phyloP scores from a whole-genome alignment of 495 filamentous ascomycete genomes.

The Diplogelasinospora grovesii region DNA sequence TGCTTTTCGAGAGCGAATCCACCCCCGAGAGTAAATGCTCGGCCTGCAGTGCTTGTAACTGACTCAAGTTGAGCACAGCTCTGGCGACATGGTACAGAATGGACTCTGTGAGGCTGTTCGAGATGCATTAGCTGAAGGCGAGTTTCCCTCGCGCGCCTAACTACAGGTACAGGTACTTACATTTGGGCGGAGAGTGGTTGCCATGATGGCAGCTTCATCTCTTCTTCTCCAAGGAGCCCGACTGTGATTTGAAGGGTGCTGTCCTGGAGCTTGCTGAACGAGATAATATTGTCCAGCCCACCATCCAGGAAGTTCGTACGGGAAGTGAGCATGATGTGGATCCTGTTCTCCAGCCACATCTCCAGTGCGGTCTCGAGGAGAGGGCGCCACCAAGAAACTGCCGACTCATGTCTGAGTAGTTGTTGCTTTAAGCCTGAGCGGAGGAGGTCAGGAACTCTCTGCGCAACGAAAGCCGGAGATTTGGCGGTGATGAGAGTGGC shows the following conservation, averaged over 20 bases:
- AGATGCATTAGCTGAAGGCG: neutral
- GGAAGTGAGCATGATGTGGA: conserved; percentile 4
- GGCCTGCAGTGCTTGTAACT: conserved; percentile 6
- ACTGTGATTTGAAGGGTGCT: conserved; percentile 3
- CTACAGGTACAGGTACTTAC: neutral
- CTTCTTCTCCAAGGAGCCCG: conserved; percentile 6
- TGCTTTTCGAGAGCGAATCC: conserved; percentile 1
- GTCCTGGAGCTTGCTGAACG: conserved; percentile 6
- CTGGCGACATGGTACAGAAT: conserved; percentile 15
- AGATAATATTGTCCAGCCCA: conserved; percentile 6
- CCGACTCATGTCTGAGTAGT: neutral
- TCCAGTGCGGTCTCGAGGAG: conserved; percentile 7
- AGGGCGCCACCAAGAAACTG: neutral
- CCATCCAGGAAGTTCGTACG: conserved; percentile 6
- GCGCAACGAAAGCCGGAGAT: neutral
- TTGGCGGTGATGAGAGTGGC: neutral
- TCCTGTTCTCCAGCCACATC: conserved; percentile 8
- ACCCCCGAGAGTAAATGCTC: conserved; percentile 8
- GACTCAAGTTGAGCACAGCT: conserved; percentile 3
- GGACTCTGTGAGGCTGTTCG: conserved; percentile 4
- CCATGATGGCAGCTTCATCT: conserved; percentile 1
- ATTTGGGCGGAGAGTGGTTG: conserved; percentile 1
- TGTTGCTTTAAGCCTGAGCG: conserved; percentile 1
- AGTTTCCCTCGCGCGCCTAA: no score
- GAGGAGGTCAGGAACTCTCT: conserved; percentile 3